Base-by-base conservation (phyloP, 352 stramenopile species). In the Pythium phragmiticola region DNA sequence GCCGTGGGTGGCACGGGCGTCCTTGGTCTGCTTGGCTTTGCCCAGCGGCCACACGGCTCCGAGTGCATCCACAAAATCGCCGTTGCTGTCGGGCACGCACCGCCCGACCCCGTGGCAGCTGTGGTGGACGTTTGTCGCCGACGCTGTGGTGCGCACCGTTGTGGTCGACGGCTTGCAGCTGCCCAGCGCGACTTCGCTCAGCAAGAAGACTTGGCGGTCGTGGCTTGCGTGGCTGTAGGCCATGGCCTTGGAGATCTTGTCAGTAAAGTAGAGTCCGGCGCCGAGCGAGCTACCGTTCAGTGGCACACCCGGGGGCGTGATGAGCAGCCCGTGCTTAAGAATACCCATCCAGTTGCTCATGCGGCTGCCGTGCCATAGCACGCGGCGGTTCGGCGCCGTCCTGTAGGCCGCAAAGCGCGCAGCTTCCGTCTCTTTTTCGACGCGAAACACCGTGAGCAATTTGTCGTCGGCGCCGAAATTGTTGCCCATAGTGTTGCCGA, bases 321-420 rank as follows among this genome's bases (percentile, higher is more conserved):
- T 94, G 4, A 84, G 74, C 36, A 97, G 67, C 6, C 89, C 89
- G 56, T 92, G 74, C 34, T 72, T 77, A 51, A 97, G 70, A 45
- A 97, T 95, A 59, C 87, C 80, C 23, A 85, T 47, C 83, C 89
- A 95, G 63, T 97, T 97, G 59, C 70, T 75, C 62, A 94, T 67
- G 37, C 82, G 73, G 46, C 81, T 95, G n/a, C 88, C 89, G 45
- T 97, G 89, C 89, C 89, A 97, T 42, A 96, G 60, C 56, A 96
- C 75, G 64, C 72, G 74, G 61, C 82, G 80, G 64, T 89, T 91
- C 28, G 66, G 37, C 30, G 80, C 78, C 12, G 46, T 66, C 21
- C 70, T 57, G 57, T 83, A 89, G 21, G 78, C 66, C 51, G 70
- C 72, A 62, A 88, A 91, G 11, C 78, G 82, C 42, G 63, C 63